A percentile compares a stretch with the other conserved stretches of the same genome.
phyloP scores from a whole-genome alignment of 2,329 filamentous ascomycete genomes.

The Gremmenia infestans region DNA sequence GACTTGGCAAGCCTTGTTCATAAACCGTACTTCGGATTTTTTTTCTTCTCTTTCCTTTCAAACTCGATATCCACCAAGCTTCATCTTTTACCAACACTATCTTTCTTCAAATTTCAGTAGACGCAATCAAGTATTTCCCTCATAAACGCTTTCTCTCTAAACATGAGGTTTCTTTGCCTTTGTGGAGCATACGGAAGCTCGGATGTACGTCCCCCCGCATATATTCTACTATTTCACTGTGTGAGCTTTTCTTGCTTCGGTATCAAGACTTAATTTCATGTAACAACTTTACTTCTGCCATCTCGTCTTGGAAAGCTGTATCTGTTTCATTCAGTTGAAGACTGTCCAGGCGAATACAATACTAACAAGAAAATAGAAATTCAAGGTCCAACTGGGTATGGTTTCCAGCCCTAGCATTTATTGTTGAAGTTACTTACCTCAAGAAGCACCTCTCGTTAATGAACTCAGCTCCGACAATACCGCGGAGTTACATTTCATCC shows the following conservation, averaged over 20 bases:
- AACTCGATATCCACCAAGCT: background rate
- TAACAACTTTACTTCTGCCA: background rate
- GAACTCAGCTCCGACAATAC: slow-evolving; percentile 42
- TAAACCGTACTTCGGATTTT: too few species aligned
- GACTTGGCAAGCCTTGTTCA: too few species aligned
- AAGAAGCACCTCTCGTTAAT: slow-evolving; percentile 43
- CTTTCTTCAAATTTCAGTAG: too few species aligned
- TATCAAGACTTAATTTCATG: background rate
- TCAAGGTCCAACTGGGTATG: slow-evolving; percentile 48
- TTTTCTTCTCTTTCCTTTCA: background rate
- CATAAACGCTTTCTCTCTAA: slow-evolving; percentile 13
- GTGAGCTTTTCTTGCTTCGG: slow-evolving; percentile 1
- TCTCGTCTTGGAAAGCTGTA: background rate
- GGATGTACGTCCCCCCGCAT: slow-evolving; percentile 36
- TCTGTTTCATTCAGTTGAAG: background rate
- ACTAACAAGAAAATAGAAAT: slow-evolving; percentile 40
- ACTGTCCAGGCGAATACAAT: background rate
- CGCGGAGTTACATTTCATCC: slow-evolving; percentile 46
- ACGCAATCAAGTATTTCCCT: too few species aligned
- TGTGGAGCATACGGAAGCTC: slow-evolving; percentile 55
- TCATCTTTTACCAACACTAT: too few species aligned
- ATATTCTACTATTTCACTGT: background rate
- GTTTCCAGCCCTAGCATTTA: slow-evolving; percentile 2
- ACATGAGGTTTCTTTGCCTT: slow-evolving; percentile 53
- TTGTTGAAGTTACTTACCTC: slow-evolving; percentile 10